These are phyloP conservation scores for Coleophoma cylindrospora DNA, from an alignment of 2,329 filamentous ascomycete genomes.

Conservation along the genomic window DNA sequence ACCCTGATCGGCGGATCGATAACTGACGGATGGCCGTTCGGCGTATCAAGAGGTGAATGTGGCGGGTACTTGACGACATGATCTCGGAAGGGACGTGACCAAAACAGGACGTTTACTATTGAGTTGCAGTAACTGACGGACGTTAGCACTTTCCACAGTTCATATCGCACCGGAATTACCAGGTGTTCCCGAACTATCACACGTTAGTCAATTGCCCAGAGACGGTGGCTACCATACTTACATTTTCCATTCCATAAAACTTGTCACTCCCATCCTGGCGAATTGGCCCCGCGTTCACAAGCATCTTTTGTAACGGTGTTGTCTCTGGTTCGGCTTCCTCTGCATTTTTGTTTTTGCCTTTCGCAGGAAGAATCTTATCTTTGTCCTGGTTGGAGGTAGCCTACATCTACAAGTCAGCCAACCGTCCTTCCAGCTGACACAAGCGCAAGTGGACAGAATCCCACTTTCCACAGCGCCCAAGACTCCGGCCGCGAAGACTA, in stretches of 20 bases:
- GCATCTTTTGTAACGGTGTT: slow-evolving; percentile 66
- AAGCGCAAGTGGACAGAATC: not conserved
- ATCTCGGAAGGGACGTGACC: slow-evolving; percentile 89
- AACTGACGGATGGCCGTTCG: slow-evolving; percentile 56
- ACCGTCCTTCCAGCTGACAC: not conserved
- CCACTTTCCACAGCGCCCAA: not conserved
- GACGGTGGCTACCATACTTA: slow-evolving; percentile 41
- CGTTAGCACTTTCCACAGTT: too few species aligned
- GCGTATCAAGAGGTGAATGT: slow-evolving; percentile 62
- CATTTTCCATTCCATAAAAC: slow-evolving; percentile 98
- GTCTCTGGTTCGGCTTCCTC: slow-evolving; percentile 38
- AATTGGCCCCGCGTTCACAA: slow-evolving; percentile 75
- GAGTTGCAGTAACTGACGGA: slow-evolving; percentile 87
- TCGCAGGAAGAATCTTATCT: not conserved
- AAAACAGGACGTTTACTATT: slow-evolving; percentile 94
- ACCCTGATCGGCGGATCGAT: slow-evolving; percentile 54
- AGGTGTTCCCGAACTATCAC: slow-evolving; percentile 88
- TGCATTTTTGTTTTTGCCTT: slow-evolving; percentile 21
- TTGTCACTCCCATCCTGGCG: slow-evolving; percentile 90
- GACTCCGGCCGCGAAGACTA: not conserved
- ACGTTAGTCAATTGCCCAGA: too few species aligned
- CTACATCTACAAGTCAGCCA: not conserved
- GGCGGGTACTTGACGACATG: slow-evolving; percentile 88
- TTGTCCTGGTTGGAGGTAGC: not conserved
- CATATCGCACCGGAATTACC: slow-evolving; percentile 48